Conservation (phyloP, 78 protist genomes). For the Polysphondylium violaceum region DNA sequence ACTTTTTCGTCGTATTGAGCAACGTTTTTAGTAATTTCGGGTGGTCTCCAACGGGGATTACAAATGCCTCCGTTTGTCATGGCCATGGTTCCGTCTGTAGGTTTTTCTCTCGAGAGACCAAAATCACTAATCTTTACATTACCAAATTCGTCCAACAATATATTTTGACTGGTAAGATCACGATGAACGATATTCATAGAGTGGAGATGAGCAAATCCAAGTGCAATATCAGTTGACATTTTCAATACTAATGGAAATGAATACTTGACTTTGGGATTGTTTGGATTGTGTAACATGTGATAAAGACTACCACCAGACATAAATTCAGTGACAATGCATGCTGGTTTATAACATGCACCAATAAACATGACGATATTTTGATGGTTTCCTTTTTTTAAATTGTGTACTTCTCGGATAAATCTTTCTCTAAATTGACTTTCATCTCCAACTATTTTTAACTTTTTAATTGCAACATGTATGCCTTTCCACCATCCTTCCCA, state of each 20-base stretch:
- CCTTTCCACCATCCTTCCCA: constrained; percentile 82
- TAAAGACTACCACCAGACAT: constrained; percentile 68
- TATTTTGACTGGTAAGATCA: constrained; percentile 70
- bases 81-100: constrained; percentile 57
- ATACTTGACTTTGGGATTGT: constrained; percentile 11
- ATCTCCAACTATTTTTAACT: constrained; percentile 65
- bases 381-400: constrained; percentile 48
- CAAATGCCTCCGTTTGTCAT: constrained; percentile 79
- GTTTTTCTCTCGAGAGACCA: constrained; percentile 56
- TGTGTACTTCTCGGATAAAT: constrained; percentile 55
- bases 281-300: constrained; percentile 52
- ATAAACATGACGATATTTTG: constrained; percentile 74
- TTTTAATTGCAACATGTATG: constrained; percentile 65
- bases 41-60: constrained; percentile 80
- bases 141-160: constrained; percentile 62
- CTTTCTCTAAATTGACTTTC: constrained; percentile 71
- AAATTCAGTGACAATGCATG: constrained; percentile 64
- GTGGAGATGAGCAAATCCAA: constrained; percentile 52
- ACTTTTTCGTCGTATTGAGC: constrained; percentile 58
- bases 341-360: constrained; percentile 80
- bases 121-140: constrained; percentile 57
- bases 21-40: constrained; percentile 58
- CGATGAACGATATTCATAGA: constrained; percentile 55
- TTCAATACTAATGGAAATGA: constrained; percentile 57
- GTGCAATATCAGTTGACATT: constrained; percentile 69